Evolutionary conservation across 75 land plant species (phyloP).

Genomic region (Cupressus sempervirens): DNA sequence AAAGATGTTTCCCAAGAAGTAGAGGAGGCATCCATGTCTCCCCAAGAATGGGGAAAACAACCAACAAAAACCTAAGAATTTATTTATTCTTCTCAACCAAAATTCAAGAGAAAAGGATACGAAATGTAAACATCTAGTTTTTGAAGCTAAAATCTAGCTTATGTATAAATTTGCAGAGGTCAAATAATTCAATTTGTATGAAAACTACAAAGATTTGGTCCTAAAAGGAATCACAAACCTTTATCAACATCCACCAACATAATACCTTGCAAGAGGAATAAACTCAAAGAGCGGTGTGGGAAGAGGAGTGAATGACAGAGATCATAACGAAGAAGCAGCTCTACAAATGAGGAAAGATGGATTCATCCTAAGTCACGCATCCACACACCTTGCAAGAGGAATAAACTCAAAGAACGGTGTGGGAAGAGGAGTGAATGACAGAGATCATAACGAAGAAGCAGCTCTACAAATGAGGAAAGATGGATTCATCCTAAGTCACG

Average conservation of each 20-base stretch:
- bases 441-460: conserved; percentile 56
- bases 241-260: background rate
- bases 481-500: conserved; percentile 80
- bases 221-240: no score
- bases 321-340: conserved; percentile 62
- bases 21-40: no score
- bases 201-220: no score
- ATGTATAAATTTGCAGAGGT: no score
- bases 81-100: no score
- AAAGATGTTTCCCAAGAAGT: no score
- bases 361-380: conserved; percentile 81
- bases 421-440: conserved; percentile 33
- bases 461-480: conserved; percentile 90
- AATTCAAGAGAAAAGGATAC: no score
- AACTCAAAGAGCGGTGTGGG: conserved; percentile 61
- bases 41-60: no score
- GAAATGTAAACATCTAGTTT: no score
- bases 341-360: conserved; percentile 91
- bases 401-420: conserved; percentile 75
- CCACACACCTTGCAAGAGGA: conserved; percentile 74
- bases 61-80: no score
- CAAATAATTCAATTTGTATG: no score
- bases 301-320: conserved; percentile 39
- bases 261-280: conserved; percentile 60
- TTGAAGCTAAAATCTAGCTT: no score